Percentiles rank a stretch among this genome's conserved stretches.
phyloP scores from a whole-genome alignment of 1,284 basidiomycete species.

The Boletus smithii region DNA sequence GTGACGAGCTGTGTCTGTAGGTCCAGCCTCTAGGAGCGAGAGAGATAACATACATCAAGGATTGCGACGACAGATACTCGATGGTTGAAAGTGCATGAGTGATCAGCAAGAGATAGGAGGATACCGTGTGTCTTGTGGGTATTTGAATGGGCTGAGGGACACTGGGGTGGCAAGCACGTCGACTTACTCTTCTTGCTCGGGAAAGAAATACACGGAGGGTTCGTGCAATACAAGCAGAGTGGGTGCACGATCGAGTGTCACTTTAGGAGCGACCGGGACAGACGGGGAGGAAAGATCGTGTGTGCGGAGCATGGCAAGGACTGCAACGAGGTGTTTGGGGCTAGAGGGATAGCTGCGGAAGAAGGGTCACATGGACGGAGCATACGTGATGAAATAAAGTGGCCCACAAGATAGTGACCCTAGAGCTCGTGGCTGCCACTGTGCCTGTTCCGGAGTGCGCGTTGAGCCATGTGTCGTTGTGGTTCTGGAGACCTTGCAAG shows the following conservation, averaged over 20 bases:
- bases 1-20: constrained; percentile 18
- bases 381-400: constrained; percentile 8
- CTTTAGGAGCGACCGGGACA: constrained; percentile 31
- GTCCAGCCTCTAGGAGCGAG: constrained; percentile 2
- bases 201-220: constrained; percentile 55
- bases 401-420: constrained; percentile 55
- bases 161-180: neutral
- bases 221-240: constrained; percentile 62
- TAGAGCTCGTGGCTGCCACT: constrained; percentile 40
- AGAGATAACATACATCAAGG: constrained; percentile 16
- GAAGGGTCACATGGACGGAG: constrained; percentile 12
- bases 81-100: constrained; percentile 30
- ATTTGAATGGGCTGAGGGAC: constrained; percentile 1
- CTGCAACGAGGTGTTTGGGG: constrained; percentile 52
- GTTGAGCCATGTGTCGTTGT: constrained; percentile 56
- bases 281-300: constrained; percentile 24
- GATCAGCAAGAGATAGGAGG: constrained; percentile 35
- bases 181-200: constrained; percentile 31
- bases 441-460: constrained; percentile 45
- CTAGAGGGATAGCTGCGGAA: constrained; percentile 60
- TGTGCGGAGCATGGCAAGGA: constrained; percentile 53
- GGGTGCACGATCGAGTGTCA: constrained; percentile 45
- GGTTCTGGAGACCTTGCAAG: constrained; percentile 40
- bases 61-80: constrained; percentile 26
- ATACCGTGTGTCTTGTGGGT: constrained; percentile 29